A percentile compares a stretch with the other conserved stretches of the same genome.
phyloP scores from a whole-genome alignment of 2,329 filamentous ascomycete genomes.

The Colletotrichum sansevieriae region DNA sequence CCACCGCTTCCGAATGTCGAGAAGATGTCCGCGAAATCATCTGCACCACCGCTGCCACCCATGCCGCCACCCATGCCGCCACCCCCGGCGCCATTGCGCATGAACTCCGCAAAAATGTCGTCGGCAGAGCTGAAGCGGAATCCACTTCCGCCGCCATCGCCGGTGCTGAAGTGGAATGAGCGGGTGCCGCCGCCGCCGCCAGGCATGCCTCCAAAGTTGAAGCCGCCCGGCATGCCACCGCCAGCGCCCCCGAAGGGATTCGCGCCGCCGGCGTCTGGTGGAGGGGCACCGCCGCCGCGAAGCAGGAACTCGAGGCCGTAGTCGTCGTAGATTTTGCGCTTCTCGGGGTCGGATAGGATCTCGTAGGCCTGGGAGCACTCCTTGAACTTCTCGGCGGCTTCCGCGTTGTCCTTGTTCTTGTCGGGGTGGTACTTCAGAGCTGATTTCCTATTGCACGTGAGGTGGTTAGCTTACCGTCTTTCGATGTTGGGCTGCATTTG shows the following conservation, averaged over 20 bases:
- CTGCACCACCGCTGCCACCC: slow-evolving; percentile 52
- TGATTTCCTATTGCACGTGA: slow-evolving; percentile 72
- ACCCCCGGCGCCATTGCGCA: slow-evolving; percentile 67
- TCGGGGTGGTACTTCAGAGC: slow-evolving; percentile 95
- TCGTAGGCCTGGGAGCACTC: slow-evolving; percentile 98
- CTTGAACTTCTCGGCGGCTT: slow-evolving; percentile 94
- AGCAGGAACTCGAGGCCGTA: slow-evolving; percentile 94
- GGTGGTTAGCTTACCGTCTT: slow-evolving; percentile 51
- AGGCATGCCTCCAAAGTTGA: slow-evolving; percentile 61
- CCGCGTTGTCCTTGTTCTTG: slow-evolving; percentile 94
- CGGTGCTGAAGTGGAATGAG: slow-evolving; percentile 75
- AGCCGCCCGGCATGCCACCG: slow-evolving; percentile 65
- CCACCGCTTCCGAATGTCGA: slow-evolving; percentile 61
- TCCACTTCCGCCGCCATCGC: slow-evolving; percentile 64
- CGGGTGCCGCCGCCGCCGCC: slow-evolving; percentile 62
- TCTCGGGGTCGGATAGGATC: slow-evolving; percentile 96
- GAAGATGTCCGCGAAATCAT: slow-evolving; percentile 69
- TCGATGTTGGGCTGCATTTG: slow-evolving; percentile 25
- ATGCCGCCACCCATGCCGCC: slow-evolving; percentile 57
- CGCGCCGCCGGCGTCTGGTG: slow-evolving; percentile 69
- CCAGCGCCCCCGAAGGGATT: slow-evolving; percentile 69
- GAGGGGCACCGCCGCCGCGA: slow-evolving; percentile 79
- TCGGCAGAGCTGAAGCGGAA: slow-evolving; percentile 89
- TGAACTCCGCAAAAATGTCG: slow-evolving; percentile 87
- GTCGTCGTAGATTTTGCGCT: slow-evolving; percentile 94